Evolutionary conservation across 148 eudicot genomes (phyloP), one percentile per base, ranked within the genome.

Genomic region (Mesembryanthemum crystallinum): DNA sequence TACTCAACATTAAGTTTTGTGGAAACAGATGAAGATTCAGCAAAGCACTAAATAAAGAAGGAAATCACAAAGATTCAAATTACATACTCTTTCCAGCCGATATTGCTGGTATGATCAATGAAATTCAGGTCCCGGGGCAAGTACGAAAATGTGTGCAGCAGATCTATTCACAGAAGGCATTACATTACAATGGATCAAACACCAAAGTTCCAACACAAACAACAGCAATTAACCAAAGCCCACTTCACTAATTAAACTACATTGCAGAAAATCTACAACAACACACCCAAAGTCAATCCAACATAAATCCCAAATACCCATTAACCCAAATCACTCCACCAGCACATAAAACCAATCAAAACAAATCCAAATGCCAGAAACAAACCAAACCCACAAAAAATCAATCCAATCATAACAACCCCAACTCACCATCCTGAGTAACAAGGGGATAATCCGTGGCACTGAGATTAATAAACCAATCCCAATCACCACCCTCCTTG

Each of bases 81-180:
- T 20, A 81, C 98, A 51, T 86, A 94, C 98, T 85, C 98, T 88
- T 94, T 94, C 98, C 98, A 94, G 37, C 98, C 98, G 70, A 91
- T 87, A 58, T 89, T 76, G 82, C 98, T 94, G 2, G 95, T 90
- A 85, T 94, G 98, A 82, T 94, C 97, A 65, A 94, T 84, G 85
- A 94, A 94, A 82, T 94, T 94, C 47, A 91, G 87, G 65, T 90
- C 95, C 52, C 98, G 82, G 3, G 98, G 97, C 83, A 94, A 81
- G 73, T 85, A 74, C 4, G 89, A 90, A 74, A 94, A 94, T n/a
- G 91, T 77, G 63, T 89, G 91, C 81, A 91, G 90, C 88, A 94
- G 85, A 94, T 94, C 98, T 94, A 80, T 74, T 73, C 77, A 80
- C 66, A 77, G n/a, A 68, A 76, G 61, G 55, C 60, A 73, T 17